A percentile compares a stretch with the other conserved stretches of the same genome.
These are phyloP conservation scores for Volvox reticuliferus DNA, from an alignment of 139 green algal genomes.

Conservation along the genomic window DNA sequence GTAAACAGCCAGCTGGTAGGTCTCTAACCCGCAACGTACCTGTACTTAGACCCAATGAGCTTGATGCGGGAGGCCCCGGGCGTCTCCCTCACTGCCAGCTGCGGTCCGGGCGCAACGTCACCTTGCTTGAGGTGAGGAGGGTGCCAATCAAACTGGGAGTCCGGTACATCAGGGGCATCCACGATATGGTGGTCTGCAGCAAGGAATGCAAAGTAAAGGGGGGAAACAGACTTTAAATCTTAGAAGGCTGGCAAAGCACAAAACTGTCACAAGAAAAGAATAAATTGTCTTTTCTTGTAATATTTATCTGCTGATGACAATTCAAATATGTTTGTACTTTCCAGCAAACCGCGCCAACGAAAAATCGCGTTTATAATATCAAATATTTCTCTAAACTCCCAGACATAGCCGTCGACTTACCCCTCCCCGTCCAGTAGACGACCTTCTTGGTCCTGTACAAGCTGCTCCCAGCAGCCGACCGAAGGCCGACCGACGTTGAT, in stretches of 20 bases:
- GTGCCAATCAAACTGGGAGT: not conserved
- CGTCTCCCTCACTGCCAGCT: conserved; percentile 40
- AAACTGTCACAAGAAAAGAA: too few species aligned
- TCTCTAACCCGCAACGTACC: not conserved
- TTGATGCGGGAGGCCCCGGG: conserved; percentile 30
- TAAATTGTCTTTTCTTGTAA: too few species aligned
- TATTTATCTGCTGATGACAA: too few species aligned
- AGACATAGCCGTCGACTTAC: not conserved
- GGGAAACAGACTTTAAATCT: not conserved
- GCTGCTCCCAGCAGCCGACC: not conserved
- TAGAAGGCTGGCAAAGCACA: not conserved
- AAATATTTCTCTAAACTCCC: too few species aligned
- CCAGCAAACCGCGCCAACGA: too few species aligned
- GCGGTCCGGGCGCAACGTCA: conserved; percentile 10
- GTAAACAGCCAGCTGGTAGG: too few species aligned
- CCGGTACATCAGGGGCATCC: conserved; percentile 36
- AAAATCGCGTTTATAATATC: too few species aligned
- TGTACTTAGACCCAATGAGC: conserved; percentile 49
- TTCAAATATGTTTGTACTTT: too few species aligned
- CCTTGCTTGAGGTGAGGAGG: conserved; percentile 32
- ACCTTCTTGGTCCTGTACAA: conserved; percentile 35
- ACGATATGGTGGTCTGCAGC: conserved; percentile 49
- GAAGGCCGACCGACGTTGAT: not conserved
- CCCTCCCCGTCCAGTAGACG: conserved; percentile 43
- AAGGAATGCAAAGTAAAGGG: not conserved